phyloP scores from a whole-genome alignment of 129 eudicot genomes.

The Flaveria sonorensis region DNA sequence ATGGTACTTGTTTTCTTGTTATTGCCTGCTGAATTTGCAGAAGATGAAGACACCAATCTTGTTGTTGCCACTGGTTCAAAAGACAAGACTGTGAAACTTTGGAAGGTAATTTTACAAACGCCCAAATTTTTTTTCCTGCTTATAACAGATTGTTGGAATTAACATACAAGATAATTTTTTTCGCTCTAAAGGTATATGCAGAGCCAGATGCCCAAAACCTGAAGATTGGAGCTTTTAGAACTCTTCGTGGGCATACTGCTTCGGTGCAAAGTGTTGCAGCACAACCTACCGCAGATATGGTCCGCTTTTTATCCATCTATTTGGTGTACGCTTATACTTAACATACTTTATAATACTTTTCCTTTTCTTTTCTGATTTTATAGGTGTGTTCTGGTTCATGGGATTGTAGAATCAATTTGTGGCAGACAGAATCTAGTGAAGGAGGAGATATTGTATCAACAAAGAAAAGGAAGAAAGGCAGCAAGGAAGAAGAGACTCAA shows the following conservation, averaged over 20 bases:
- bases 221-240: slow-evolving; percentile 62
- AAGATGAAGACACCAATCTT: slow-evolving; percentile 36
- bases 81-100: slow-evolving; percentile 74
- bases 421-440: slow-evolving; percentile 60
- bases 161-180: slow-evolving; percentile 6
- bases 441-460: slow-evolving; percentile 56
- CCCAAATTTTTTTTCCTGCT: background rate
- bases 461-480: slow-evolving; percentile 78
- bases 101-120: slow-evolving; percentile 54
- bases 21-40: slow-evolving; percentile 28
- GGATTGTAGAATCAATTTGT: slow-evolving; percentile 85
- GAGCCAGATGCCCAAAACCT: slow-evolving; percentile 46
- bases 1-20: slow-evolving; percentile 6
- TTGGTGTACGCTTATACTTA: background rate
- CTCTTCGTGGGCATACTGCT: slow-evolving; percentile 79
- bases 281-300: slow-evolving; percentile 76
- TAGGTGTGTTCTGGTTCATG: slow-evolving; percentile 92
- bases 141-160: slow-evolving; percentile 1
- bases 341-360: background rate
- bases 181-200: slow-evolving; percentile 53
- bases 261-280: slow-evolving; percentile 78
- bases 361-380: background rate
- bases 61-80: slow-evolving; percentile 86
- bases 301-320: slow-evolving; percentile 6
- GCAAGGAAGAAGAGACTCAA: slow-evolving; percentile 59